A percentile compares a stretch with the other conserved stretches of the same genome.
Conservation (phyloP, 1,284 basidiomycete species). For the Meira miltonrushii region DNA sequence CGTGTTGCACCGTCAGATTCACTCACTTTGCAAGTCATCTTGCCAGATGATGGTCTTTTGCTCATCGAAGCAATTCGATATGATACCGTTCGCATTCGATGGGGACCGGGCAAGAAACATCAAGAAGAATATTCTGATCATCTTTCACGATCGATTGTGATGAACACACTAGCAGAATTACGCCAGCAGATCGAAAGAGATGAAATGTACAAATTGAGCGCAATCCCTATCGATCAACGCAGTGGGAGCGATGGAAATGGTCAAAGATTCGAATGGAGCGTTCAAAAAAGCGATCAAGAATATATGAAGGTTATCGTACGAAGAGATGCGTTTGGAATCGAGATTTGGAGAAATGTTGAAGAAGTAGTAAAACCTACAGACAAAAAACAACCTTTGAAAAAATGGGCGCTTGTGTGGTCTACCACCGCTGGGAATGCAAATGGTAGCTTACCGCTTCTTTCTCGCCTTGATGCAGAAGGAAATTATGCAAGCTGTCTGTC, state of each 20-base stretch:
- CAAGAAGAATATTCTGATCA: background rate
- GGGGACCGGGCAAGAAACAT: background rate
- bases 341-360: slow-evolving; percentile 6
- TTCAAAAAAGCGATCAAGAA: slow-evolving; percentile 4
- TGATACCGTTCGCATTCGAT: slow-evolving; percentile 8
- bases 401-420: slow-evolving; percentile 1
- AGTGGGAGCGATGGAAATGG: background rate
- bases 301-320: slow-evolving; percentile 1
- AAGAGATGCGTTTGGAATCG: background rate
- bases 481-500: slow-evolving; percentile 5
- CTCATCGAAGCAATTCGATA: slow-evolving; percentile 6
- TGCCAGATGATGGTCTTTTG: background rate
- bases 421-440: background rate
- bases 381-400: background rate
- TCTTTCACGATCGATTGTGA: slow-evolving; percentile 2
- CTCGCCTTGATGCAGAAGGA: slow-evolving; percentile 4
- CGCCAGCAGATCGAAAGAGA: background rate
- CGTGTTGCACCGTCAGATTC: background rate
- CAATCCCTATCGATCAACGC: background rate
- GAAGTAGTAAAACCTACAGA: slow-evolving; percentile 1
- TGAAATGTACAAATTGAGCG: slow-evolving; percentile 3
- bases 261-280: slow-evolving; percentile 9
- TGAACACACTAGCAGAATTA: slow-evolving; percentile 2
- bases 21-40: background rate
- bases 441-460: background rate